These are phyloP conservation scores for Ceratonia siliqua DNA, from an alignment of 306 rosid genomes.

Conservation along the genomic window DNA sequence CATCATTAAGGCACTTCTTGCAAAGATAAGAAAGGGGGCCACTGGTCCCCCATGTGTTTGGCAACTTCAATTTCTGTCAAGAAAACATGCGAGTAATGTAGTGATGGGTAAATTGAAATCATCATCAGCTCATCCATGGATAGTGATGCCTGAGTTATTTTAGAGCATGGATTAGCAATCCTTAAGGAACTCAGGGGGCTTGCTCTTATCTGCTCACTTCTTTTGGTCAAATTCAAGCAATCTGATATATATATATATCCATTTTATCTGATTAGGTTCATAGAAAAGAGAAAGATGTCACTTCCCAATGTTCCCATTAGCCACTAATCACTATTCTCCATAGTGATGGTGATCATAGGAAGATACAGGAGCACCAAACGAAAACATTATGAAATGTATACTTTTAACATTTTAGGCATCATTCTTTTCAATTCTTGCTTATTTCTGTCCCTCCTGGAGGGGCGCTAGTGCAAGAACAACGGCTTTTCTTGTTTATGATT, in stretches of 20 bases:
- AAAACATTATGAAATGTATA: no score
- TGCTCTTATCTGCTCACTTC: slow-evolving; percentile 7
- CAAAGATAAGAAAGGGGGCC: no score
- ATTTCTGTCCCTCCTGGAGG: no score
- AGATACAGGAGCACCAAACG: neutral
- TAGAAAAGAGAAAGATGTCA: neutral
- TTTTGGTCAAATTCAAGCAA: slow-evolving; percentile 22
- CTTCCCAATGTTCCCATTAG: neutral
- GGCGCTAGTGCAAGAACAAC: no score
- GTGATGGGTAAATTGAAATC: no score
- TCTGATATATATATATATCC: neutral
- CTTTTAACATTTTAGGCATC: no score
- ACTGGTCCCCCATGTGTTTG: no score
- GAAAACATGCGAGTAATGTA: no score
- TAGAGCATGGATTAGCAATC: neutral
- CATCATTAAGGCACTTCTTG: no score
- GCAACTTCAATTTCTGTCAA: no score
- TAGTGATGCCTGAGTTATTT: neutral
- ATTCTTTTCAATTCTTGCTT: no score
- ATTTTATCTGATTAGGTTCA: neutral
- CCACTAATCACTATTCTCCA: slow-evolving; percentile 4
- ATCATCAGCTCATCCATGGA: neutral
- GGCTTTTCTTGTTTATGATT: no score
- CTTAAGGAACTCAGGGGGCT: slow-evolving; percentile 1
- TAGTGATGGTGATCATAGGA: slow-evolving; percentile 2